A percentile compares a stretch with the other conserved stretches of the same genome.
phyloP scores from a whole-genome alignment of 306 rosid genomes.

The Comarum palustre region DNA sequence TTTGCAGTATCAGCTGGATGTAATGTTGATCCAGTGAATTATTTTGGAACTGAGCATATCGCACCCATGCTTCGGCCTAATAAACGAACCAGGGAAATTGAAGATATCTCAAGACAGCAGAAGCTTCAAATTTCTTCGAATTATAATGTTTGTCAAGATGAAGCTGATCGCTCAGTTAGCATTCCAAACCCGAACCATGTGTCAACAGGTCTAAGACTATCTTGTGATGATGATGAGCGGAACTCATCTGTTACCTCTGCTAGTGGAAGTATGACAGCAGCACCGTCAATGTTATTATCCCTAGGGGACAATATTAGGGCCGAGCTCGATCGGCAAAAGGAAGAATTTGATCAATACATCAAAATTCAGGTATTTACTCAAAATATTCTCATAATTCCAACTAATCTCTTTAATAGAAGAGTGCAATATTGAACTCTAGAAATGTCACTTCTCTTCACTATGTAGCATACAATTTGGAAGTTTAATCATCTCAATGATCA shows the following conservation, averaged over 20 bases:
- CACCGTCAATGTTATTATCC: slow-evolving; percentile 62
- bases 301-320: slow-evolving; percentile 65
- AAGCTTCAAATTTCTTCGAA: slow-evolving; percentile 80
- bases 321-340: slow-evolving; percentile 80
- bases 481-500: neutral
- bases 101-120: slow-evolving; percentile 71
- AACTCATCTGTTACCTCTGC: slow-evolving; percentile 90
- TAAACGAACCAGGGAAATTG: slow-evolving; percentile 57
- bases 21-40: slow-evolving; percentile 70
- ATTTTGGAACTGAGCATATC: slow-evolving; percentile 65
- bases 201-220: slow-evolving; percentile 84
- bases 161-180: slow-evolving; percentile 59
- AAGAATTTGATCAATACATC: slow-evolving; percentile 71
- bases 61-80: slow-evolving; percentile 59
- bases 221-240: slow-evolving; percentile 87
- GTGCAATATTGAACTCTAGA: neutral
- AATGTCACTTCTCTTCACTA: neutral
- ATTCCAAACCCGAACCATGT: slow-evolving; percentile 76
- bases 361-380: slow-evolving; percentile 63
- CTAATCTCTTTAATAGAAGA: neutral
- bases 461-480: slow-evolving; percentile 2
- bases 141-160: slow-evolving; percentile 64
- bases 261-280: slow-evolving; percentile 71
- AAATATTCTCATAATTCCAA: neutral
- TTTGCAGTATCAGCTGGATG: slow-evolving; percentile 74